Conservation (phyloP, 1,139 yeast genomes). For the Pichia sp. region DNA sequence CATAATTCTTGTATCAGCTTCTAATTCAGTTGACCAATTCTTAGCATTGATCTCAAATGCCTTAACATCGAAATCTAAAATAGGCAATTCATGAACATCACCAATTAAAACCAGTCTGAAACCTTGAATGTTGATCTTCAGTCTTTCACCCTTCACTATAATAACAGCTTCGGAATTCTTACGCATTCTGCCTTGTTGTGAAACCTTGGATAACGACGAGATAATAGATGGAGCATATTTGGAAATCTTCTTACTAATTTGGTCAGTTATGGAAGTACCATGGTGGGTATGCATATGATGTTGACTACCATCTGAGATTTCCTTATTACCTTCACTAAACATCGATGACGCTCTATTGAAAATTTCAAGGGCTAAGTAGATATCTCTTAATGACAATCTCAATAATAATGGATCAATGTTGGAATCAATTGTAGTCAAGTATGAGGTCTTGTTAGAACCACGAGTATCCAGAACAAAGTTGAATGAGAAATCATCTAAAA, state of each 20-base stretch:
- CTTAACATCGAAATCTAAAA: constrained; percentile 73
- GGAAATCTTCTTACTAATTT: constrained; percentile 54
- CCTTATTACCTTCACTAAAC: constrained; percentile 35
- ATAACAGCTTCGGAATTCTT: constrained; percentile 34
- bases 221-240: constrained; percentile 67
- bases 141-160: constrained; percentile 66
- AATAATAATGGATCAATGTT: constrained; percentile 79
- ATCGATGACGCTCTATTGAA: constrained; percentile 69
- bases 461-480: constrained; percentile 73
- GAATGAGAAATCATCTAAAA: constrained; percentile 87
- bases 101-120: constrained; percentile 86
- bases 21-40: constrained; percentile 90
- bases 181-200: constrained; percentile 21
- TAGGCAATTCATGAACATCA: constrained; percentile 91
- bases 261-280: constrained; percentile 42
- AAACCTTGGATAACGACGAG: constrained; percentile 41
- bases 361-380: constrained; percentile 72
- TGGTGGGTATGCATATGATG: neutral
- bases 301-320: neutral
- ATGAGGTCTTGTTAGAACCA: constrained; percentile 56
- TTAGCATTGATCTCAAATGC: constrained; percentile 71
- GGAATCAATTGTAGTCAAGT: constrained; percentile 63
- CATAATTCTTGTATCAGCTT: constrained; percentile 68
- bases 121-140: constrained; percentile 75
- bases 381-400: constrained; percentile 84